Evolutionary conservation across 2,329 filamentous ascomycete genomes (phyloP).

Genomic region (Aureobasidium uvarum): DNA sequence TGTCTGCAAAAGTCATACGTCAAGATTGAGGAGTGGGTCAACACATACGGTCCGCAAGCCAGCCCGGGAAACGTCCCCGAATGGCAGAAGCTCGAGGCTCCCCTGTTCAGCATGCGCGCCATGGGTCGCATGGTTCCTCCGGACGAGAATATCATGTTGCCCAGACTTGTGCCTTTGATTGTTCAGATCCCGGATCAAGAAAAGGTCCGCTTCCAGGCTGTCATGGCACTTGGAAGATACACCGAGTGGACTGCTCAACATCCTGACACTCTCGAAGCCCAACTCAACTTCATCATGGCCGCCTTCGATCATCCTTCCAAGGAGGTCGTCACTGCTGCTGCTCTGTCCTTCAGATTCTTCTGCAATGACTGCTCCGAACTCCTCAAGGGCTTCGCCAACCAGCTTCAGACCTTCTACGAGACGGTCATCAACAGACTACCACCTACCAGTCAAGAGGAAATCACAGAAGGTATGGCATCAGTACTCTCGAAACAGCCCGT

Average conservation of each 20-base stretch:
- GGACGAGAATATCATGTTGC: slow-evolving; percentile 81
- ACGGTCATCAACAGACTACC: slow-evolving; percentile 84
- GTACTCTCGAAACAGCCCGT: slow-evolving; percentile 84
- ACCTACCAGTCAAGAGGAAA: slow-evolving; percentile 84
- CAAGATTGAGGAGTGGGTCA: slow-evolving; percentile 84
- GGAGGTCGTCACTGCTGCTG: slow-evolving; percentile 88
- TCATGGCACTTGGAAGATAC: slow-evolving; percentile 95
- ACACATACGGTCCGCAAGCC: slow-evolving; percentile 73
- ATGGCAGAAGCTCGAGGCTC: slow-evolving; percentile 95
- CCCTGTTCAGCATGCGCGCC: slow-evolving; percentile 89
- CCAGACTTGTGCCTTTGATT: slow-evolving; percentile 87
- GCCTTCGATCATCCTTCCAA: slow-evolving; percentile 86
- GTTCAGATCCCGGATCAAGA: slow-evolving; percentile 94
- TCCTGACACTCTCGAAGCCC: slow-evolving; percentile 84
- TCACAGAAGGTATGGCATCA: slow-evolving; percentile 91
- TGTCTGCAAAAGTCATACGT: slow-evolving; percentile 86
- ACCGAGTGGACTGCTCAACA: slow-evolving; percentile 97
- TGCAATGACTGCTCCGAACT: slow-evolving; percentile 91
- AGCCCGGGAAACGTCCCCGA: slow-evolving; percentile 75
- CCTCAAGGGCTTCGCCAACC: slow-evolving; percentile 75
- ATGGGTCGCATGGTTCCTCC: slow-evolving; percentile 95
- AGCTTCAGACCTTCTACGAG: slow-evolving; percentile 90
- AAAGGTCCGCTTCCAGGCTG: slow-evolving; percentile 96
- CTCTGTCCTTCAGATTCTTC: slow-evolving; percentile 94
- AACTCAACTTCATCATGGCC: slow-evolving; percentile 93